Conservation (phyloP, 176 grass and related monocot genomes). For the Otatea glauca region DNA sequence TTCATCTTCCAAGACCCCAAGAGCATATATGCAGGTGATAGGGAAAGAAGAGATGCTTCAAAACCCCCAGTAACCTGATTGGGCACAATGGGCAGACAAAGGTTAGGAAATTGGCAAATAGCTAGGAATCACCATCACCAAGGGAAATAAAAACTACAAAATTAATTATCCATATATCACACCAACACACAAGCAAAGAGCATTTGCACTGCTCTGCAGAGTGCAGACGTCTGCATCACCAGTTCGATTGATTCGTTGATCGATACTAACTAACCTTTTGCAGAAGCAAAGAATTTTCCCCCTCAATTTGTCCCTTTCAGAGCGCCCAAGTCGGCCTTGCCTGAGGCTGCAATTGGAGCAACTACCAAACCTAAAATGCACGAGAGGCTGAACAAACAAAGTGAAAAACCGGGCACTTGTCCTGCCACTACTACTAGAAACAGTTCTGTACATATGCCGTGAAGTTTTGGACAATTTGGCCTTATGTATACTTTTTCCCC, state of each 20-base stretch:
- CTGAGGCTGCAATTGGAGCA: not conserved
- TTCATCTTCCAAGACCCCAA: not conserved
- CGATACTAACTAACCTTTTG: slow-evolving; percentile 14
- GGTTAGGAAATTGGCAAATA: slow-evolving; percentile 44
- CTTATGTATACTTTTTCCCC: no score
- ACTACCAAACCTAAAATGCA: not conserved
- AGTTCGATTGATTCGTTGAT: not conserved
- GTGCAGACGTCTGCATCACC: slow-evolving; percentile 10
- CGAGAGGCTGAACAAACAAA: not conserved
- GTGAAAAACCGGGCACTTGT: not conserved
- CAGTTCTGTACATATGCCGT: not conserved
- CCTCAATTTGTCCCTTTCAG: slow-evolving; percentile 44
- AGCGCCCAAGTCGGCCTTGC: slow-evolving; percentile 27
- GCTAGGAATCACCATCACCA: not conserved
- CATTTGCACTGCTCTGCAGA: not conserved
- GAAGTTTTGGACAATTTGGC: no score
- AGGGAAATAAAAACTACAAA: slow-evolving; percentile 12
- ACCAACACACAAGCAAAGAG: not conserved
- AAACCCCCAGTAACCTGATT: not conserved
- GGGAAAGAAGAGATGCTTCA: slow-evolving; percentile 34
- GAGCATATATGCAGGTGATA: not conserved
- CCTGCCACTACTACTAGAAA: no score
- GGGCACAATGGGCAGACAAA: slow-evolving; percentile 32
- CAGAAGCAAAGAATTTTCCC: slow-evolving; percentile 23
- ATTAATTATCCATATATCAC: not conserved